Evolutionary conservation across 805 yeast species (phyloP), one percentile per base, ranked within the genome.

Genomic region (Candida ulmi): DNA sequence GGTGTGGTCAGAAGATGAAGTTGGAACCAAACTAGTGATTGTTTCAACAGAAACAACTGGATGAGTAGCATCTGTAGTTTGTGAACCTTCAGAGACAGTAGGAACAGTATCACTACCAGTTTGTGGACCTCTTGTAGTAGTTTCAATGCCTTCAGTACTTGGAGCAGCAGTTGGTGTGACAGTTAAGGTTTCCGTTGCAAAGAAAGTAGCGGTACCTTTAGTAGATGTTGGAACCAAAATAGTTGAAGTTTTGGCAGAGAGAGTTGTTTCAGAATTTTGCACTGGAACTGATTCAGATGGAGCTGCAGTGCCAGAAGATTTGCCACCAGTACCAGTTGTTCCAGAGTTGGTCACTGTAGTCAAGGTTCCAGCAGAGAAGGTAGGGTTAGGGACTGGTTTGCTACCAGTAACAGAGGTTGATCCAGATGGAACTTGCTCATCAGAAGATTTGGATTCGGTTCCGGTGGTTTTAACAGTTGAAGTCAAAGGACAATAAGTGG

Each of bases 401-500:
- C 27, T 6, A 26, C 33, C 32, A 12, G 16, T 16, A 28, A 6
- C 23, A 11, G 34, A 16, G 13, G 37, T 17, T 17, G 35, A 18
- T 4, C 24, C 26, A 9, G 21, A n/a, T n/a, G n/a, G n/a, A n/a
- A n/a, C n/a, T n/a, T n/a, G n/a, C n/a, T n/a, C n/a, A n/a, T n/a
- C n/a, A n/a, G n/a, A n/a, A n/a, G n/a, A n/a, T n/a, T n/a, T n/a
- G n/a, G 19, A 19, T 30, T 9, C 25, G 40, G 17, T 7, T n/a
- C n/a, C n/a, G n/a, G n/a, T n/a, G n/a, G n/a, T n/a, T n/a, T n/a
- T n/a, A n/a, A n/a, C n/a, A n/a, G n/a, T n/a, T n/a, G n/a, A n/a
- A n/a, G n/a, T 37, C 11, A 28, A 32, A 31, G 47, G 29, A 33
- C 47, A 43, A 32, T 51, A 27, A 27, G 40, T 36, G 4, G 41